Base-by-base conservation (phyloP, 1,284 basidiomycete species). In the Anthracocystis walkeri region DNA sequence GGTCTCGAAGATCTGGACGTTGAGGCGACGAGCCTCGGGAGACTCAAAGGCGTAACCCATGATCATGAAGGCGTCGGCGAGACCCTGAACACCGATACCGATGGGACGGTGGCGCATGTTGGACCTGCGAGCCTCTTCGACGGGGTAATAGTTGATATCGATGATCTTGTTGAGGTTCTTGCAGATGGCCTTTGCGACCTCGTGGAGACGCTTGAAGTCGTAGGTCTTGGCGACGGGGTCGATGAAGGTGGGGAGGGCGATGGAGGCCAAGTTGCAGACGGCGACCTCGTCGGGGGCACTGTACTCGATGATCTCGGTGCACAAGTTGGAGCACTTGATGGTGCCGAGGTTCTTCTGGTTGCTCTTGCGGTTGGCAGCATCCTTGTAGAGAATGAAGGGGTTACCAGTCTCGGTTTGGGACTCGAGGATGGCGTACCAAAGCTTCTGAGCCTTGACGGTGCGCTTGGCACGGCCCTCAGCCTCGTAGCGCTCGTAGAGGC, bases 301-400 rank as follows among this genome's bases (percentile, higher is more conserved):
- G 88, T 98, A 99, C 87, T 99, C 94, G 86, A 99, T 93, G 85
- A 99, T 99, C 87, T 99, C 97, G 12, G 96, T 98, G 88, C 97
- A 99, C 48, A 99, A 88, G 87, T 99, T 99, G 66, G 96, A 98
- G 6, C 94, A 97, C 89, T 98, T 99, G 91, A 99, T 99, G 20
- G 94, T 97, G 53, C 97, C 97, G 42, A 99, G 90, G 87, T 99
- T 97, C 88, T 96, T 92, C 87, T 99, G 97, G 88, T 99, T 99
- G 41, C 75, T 78, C 84, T 82, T 79, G 81, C 85, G 81, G 81
- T 87, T 87, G 38, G 86, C 85, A 42, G 87, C 84, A 66, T 87
- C 86, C 88, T 99, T 99, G 90, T 99, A 99, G 50, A 94, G 88
- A 92, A 99, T 98, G 88, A 97, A 99, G 5, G 97, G 97, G 40